Percentiles rank a stretch among this genome's conserved stretches.
phyloP scores from a whole-genome alignment of 805 yeast species.

The Pichia pseudocactophila region DNA sequence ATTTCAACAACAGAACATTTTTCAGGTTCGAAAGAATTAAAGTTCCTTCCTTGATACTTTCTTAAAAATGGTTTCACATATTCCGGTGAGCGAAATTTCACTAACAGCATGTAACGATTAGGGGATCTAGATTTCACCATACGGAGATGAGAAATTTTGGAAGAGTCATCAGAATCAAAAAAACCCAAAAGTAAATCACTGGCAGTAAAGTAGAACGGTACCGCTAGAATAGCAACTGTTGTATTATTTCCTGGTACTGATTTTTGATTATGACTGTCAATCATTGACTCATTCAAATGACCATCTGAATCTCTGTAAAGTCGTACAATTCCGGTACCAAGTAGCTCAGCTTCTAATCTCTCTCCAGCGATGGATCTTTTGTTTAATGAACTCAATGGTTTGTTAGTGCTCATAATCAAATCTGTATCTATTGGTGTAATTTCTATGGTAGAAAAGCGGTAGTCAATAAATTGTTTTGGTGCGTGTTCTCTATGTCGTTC shows the following conservation, averaged over 20 bases:
- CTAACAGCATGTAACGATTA: constrained; percentile 64
- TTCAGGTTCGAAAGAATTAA: constrained; percentile 86
- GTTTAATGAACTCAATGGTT: neutral
- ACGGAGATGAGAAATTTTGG: constrained; percentile 59
- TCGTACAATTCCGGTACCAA: constrained; percentile 70
- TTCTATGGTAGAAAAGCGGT: constrained; percentile 29
- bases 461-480: constrained; percentile 16
- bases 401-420: neutral
- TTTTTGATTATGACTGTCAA: constrained; percentile 10
- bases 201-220: constrained; percentile 81
- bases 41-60: constrained; percentile 59
- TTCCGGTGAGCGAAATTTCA: constrained; percentile 55
- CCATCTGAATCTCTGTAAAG: constrained; percentile 48
- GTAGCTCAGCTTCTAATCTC: constrained; percentile 50
- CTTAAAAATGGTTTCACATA: constrained; percentile 58
- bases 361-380: constrained; percentile 16
- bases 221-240: constrained; percentile 71
- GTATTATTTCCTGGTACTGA: constrained; percentile 43
- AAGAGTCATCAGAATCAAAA: constrained; percentile 53
- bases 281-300: constrained; percentile 10
- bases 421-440: constrained; percentile 25
- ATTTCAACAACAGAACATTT: constrained; percentile 68
- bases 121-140: constrained; percentile 57
- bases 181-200: constrained; percentile 69
- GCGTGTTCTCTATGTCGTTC: neutral